These are phyloP conservation scores for Evernia prunastri DNA, from an alignment of 495 filamentous ascomycete genomes.

Conservation along the genomic window DNA sequence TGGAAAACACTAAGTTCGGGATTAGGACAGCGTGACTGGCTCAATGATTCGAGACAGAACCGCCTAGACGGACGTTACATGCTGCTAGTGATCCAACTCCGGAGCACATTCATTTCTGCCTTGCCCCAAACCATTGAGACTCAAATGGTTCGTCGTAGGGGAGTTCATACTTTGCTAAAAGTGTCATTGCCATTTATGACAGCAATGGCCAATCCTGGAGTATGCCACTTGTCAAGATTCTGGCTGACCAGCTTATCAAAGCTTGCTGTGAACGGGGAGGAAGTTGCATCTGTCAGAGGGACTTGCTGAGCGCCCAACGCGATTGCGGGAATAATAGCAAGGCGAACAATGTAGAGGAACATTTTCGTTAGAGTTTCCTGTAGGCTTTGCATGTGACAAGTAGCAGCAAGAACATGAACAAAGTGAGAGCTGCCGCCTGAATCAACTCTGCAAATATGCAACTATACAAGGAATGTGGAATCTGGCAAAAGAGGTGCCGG, in stretches of 20 bases:
- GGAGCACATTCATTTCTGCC: neutral
- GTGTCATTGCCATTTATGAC: conserved; percentile 40
- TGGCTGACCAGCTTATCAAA: conserved; percentile 33
- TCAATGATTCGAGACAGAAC: neutral
- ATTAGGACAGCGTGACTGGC: neutral
- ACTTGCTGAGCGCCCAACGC: neutral
- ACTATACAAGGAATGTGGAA: too few relatives aligned
- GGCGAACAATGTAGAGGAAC: neutral
- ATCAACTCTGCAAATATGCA: neutral
- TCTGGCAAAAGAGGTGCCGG: too few relatives aligned
- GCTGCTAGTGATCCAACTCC: neutral
- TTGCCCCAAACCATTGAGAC: neutral
- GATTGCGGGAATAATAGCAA: neutral
- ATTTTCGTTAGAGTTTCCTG: neutral
- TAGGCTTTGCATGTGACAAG: neutral
- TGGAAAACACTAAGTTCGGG: neutral
- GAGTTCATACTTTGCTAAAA: conserved; percentile 32
- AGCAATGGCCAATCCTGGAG: conserved; percentile 42
- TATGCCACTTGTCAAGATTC: conserved; percentile 37
- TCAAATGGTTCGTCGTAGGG: too few relatives aligned
- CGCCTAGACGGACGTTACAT: neutral
- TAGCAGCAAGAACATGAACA: neutral
- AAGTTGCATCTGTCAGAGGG: neutral
- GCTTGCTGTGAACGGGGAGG: conserved; percentile 27
- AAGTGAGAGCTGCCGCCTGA: neutral